phyloP scores from a whole-genome alignment of 495 filamentous ascomycete genomes.

The Aspergillus cristatus region DNA sequence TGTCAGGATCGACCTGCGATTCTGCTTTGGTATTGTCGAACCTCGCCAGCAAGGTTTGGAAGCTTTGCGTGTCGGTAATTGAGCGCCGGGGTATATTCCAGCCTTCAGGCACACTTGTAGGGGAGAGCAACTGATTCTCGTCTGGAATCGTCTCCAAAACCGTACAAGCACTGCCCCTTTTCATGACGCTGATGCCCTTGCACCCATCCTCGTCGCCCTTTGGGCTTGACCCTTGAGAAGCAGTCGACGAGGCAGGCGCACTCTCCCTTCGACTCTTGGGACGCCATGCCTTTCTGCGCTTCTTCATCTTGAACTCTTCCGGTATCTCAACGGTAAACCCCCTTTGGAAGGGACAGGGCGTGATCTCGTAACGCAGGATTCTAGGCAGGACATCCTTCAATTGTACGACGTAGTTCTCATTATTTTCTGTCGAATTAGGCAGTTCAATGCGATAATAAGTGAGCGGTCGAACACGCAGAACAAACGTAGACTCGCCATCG shows the following conservation, averaged over 20 bases:
- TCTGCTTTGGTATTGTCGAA: constrained; percentile 28
- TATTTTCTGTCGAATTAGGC: constrained; percentile 50
- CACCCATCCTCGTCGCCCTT: constrained; percentile 11
- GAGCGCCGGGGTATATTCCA: constrained; percentile 13
- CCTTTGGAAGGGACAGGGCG: constrained; percentile 73
- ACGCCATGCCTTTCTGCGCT: constrained; percentile 61
- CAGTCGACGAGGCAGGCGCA: constrained; percentile 10
- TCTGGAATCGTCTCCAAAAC: constrained; percentile 19
- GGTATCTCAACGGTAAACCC: constrained; percentile 69
- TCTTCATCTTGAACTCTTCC: constrained; percentile 53
- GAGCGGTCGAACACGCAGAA: constrained; percentile 66
- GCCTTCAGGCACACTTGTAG: constrained; percentile 13
- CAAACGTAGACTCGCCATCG: constrained; percentile 72
- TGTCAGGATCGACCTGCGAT: constrained; percentile 21
- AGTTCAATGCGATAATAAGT: constrained; percentile 87
- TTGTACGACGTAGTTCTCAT: constrained; percentile 48
- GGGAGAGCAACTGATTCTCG: constrained; percentile 12
- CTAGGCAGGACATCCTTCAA: constrained; percentile 60
- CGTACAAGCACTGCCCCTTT: constrained; percentile 17
- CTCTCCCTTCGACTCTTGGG: constrained; percentile 47
- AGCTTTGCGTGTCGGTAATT: constrained; percentile 34
- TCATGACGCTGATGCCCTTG: constrained; percentile 29
- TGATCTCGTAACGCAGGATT: constrained; percentile 77
- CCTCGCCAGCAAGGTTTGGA: constrained; percentile 33
- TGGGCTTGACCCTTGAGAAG: constrained; percentile 4